Percentiles rank a stretch among this genome's conserved stretches.
Evolutionary conservation across 305 asterid genomes (phyloP).

Genomic region (Fraxinus paxiana): DNA sequence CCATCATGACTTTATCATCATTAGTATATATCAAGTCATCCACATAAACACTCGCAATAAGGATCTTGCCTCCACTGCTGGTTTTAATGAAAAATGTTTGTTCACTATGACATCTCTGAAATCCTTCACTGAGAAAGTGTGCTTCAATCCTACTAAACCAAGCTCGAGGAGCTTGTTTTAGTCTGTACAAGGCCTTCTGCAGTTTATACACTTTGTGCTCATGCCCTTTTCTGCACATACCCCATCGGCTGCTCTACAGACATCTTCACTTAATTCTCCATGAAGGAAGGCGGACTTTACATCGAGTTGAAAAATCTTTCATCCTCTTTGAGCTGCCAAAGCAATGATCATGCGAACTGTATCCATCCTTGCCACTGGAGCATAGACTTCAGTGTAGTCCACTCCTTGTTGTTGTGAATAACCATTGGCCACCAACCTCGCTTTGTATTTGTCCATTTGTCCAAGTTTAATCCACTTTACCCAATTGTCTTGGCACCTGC

Average conservation of each 20-base stretch:
- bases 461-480: neutral
- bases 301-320: neutral
- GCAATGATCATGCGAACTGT: neutral
- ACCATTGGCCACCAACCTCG: neutral
- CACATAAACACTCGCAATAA: neutral
- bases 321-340: neutral
- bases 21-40: neutral
- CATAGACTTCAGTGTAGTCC: neutral
- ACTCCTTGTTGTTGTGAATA: neutral
- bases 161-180: neutral
- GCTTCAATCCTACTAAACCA: constrained; percentile 11
- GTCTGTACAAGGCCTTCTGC: neutral
- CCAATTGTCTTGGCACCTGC: neutral
- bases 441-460: neutral
- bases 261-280: neutral
- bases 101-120: neutral
- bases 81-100: neutral
- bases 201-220: neutral
- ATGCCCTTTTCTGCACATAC: neutral
- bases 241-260: neutral
- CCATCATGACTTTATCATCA: neutral
- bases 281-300: neutral
- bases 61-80: neutral
- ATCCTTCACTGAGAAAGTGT: neutral
- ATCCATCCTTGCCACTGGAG: neutral